Percentiles rank a stretch among this genome's conserved stretches.
Conservation (phyloP, 2,329 filamentous ascomycete species). For the Penicillium expansum region DNA sequence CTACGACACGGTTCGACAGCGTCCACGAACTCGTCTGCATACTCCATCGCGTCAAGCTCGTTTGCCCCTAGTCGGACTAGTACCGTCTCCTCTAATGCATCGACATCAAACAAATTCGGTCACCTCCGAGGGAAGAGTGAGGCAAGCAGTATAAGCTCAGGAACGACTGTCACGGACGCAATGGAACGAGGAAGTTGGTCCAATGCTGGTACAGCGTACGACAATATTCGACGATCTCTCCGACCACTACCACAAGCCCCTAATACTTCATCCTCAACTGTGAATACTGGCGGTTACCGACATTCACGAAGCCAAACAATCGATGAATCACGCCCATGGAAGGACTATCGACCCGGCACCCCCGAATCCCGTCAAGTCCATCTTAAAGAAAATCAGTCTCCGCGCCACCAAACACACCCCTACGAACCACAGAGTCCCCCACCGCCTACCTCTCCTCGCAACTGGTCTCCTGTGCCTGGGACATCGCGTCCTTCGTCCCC, state of each 20-base stretch:
- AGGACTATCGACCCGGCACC: conserved; percentile 34
- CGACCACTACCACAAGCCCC: conserved; percentile 70
- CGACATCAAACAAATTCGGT: conserved; percentile 51
- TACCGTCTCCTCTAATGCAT: conserved; percentile 70
- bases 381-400: conserved; percentile 31
- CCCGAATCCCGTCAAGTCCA: conserved; percentile 31
- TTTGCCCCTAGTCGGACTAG: conserved; percentile 60
- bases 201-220: conserved; percentile 65
- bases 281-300: conserved; percentile 34
- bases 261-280: conserved; percentile 44
- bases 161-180: conserved; percentile 22
- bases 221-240: conserved; percentile 71
- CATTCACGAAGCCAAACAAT: conserved; percentile 62
- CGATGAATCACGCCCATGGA: conserved; percentile 50
- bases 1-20: conserved; percentile 55
- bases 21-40: conserved; percentile 54
- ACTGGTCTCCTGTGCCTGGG: conserved; percentile 26
- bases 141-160: conserved; percentile 55
- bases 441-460: conserved; percentile 20
- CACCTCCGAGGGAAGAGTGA: conserved; percentile 79
- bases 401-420: conserved; percentile 20
- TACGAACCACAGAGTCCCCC: conserved; percentile 26
- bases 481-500: conserved; percentile 31
- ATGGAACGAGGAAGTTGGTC: conserved; percentile 22
- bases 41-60: conserved; percentile 50